Percentiles rank a stretch among this genome's conserved stretches.
phyloP scores from a whole-genome alignment of 2,329 filamentous ascomycete genomes.

The Epichloe coenophiala region DNA sequence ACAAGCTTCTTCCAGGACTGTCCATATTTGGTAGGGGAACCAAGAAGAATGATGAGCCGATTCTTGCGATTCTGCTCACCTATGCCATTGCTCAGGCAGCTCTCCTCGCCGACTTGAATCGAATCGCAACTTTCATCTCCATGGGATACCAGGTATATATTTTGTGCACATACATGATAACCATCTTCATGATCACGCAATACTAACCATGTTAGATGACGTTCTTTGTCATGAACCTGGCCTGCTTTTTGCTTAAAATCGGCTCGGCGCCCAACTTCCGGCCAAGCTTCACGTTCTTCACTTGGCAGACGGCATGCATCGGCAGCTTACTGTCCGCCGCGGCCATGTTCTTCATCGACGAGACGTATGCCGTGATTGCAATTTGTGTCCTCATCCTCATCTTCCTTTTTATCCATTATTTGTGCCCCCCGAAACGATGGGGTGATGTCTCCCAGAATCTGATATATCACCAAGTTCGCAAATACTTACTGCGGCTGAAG shows the following conservation, averaged over 20 bases:
- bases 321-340: constrained; percentile 64
- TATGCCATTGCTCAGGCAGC: constrained; percentile 65
- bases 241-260: constrained; percentile 76
- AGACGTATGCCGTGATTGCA: constrained; percentile 62
- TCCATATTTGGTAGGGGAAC: constrained; percentile 62
- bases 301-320: constrained; percentile 64
- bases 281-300: constrained; percentile 81
- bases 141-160: constrained; percentile 64
- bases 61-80: constrained; percentile 63
- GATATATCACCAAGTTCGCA: constrained; percentile 75
- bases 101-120: constrained; percentile 72
- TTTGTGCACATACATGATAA: neutral
- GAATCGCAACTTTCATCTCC: constrained; percentile 78
- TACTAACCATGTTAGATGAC: constrained; percentile 48
- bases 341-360: constrained; percentile 86
- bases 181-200: no score
- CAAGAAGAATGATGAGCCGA: constrained; percentile 57
- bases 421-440: constrained; percentile 76
- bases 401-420: constrained; percentile 76
- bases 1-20: constrained; percentile 65
- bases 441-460: constrained; percentile 81
- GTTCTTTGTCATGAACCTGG: constrained; percentile 77
- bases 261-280: constrained; percentile 81
- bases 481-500: constrained; percentile 69
- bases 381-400: constrained; percentile 62